Evolutionary conservation across 106 monocot genomes (phyloP), one percentile per base, ranked within the genome.

Genomic region (Agapanthus africanus): DNA sequence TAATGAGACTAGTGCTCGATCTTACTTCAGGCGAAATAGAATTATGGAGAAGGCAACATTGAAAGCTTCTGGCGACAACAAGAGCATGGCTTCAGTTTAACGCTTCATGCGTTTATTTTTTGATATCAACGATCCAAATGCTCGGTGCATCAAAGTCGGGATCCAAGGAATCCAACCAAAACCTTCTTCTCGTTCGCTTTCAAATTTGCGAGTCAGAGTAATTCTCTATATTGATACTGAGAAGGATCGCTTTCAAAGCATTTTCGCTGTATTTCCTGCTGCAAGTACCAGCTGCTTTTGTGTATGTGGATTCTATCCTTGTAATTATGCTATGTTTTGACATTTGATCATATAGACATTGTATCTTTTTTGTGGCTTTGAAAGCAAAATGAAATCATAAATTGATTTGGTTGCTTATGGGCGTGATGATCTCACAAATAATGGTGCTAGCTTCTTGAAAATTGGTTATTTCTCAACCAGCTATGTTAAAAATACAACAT

Each of bases 1-100:
- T 16, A 71, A 40, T 65, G 54, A n/a, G n/a, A n/a, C 32, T 35
- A 59, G 37, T 41, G 37, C 38, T 14, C 63, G 26, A 44, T 56
- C 71, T 66, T 70, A 39, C 22, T 66, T 68, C 18, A 76, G 62
- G 27, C 56, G 39, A 16, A 73, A 37, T 47, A 73, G 41, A 67
- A 13, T 54, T 35, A 77, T 71, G 49, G 49, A 46, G 59, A 40
- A 66, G 28, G 11, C 63, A 51, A 65, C 40, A 42, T 54, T 40
- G 19, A 47, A 52, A 15, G 19, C 32, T 77, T 65, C 40, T 66
- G 62, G 19, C 37, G n/a, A n/a, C n/a, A 75, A 70, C 37, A 18
- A 4, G 33, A 68, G 65, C 31, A 46, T 4, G 42, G 81, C 68
- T 11, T 22, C 63, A 50, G 75, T 78, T 10, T 85, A 85, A 65